These are phyloP conservation scores for Volutella citrinella DNA, from an alignment of 2,329 filamentous ascomycete species.

Conservation along the genomic window DNA sequence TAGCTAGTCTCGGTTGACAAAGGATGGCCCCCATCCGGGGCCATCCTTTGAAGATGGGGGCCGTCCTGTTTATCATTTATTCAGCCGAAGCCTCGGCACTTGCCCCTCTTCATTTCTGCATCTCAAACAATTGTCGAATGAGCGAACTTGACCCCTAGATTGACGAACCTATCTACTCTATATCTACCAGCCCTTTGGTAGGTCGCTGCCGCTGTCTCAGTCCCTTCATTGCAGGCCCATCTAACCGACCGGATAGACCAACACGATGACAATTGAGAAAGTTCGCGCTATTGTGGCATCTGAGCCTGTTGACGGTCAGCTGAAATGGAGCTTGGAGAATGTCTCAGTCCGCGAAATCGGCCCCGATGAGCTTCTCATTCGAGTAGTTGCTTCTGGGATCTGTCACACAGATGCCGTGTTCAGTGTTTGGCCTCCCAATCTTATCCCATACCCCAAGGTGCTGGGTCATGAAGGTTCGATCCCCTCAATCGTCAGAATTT, in stretches of 20 bases:
- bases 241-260: neutral
- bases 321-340: neutral
- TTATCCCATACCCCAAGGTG: constrained; percentile 1
- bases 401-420: constrained; percentile 1
- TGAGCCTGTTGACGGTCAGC: neutral
- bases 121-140: no score
- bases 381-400: neutral
- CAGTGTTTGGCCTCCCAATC: neutral
- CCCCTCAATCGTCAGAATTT: neutral
- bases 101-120: no score
- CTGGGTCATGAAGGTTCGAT: constrained; percentile 1
- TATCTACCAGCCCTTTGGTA: no score
- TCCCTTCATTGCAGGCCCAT: no score
- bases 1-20: no score
- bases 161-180: no score
- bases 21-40: no score
- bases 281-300: neutral
- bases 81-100: no score
- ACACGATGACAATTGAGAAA: neutral
- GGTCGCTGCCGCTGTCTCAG: no score
- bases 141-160: no score
- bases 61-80: no score
- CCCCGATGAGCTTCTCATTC: neutral
- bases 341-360: neutral
- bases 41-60: no score